Evolutionary conservation across 2,329 filamentous ascomycete species (phyloP).

Genomic region (Paecilomyces sp.): DNA sequence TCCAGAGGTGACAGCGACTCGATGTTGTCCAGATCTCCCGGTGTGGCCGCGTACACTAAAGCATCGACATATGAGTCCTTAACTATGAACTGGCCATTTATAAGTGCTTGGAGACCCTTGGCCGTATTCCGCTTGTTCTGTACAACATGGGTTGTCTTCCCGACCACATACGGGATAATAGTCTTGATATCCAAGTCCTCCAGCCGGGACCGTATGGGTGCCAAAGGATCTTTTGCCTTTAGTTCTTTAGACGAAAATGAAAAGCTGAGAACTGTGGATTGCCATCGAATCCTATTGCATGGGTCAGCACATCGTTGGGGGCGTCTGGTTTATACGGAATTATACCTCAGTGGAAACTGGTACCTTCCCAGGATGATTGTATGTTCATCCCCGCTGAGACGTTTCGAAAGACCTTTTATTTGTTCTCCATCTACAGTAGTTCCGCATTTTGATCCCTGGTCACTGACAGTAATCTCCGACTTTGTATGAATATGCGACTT

Average conservation of each 20-base stretch:
- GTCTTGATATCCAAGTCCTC: conserved; percentile 89
- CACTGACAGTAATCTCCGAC: conserved; percentile 66
- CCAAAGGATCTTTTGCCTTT: conserved; percentile 56
- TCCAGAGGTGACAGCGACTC: conserved; percentile 58
- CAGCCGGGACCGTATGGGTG: conserved; percentile 56
- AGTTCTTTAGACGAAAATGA: conserved; percentile 66
- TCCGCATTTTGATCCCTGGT: conserved; percentile 77
- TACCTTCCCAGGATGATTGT: conserved; percentile 67
- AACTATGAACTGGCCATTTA: conserved; percentile 74
- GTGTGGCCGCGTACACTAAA: conserved; percentile 54
- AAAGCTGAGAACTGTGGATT: conserved; percentile 73
- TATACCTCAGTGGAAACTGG: conserved; percentile 44
- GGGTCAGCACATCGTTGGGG: not conserved
- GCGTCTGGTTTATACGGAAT: not conserved
- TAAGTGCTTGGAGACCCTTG: conserved; percentile 76
- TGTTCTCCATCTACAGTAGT: conserved; percentile 68
- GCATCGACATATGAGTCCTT: conserved; percentile 66
- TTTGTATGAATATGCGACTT: conserved; percentile 58
- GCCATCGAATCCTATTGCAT: conserved; percentile 62
- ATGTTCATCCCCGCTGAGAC: conserved; percentile 53
- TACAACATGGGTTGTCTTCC: conserved; percentile 77
- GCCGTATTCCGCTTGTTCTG: conserved; percentile 85
- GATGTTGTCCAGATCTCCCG: conserved; percentile 44
- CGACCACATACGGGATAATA: conserved; percentile 61
- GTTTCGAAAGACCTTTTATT: conserved; percentile 56